phyloP scores from a whole-genome alignment of 345 rosid genomes.

The Toxicodendron radicans region DNA sequence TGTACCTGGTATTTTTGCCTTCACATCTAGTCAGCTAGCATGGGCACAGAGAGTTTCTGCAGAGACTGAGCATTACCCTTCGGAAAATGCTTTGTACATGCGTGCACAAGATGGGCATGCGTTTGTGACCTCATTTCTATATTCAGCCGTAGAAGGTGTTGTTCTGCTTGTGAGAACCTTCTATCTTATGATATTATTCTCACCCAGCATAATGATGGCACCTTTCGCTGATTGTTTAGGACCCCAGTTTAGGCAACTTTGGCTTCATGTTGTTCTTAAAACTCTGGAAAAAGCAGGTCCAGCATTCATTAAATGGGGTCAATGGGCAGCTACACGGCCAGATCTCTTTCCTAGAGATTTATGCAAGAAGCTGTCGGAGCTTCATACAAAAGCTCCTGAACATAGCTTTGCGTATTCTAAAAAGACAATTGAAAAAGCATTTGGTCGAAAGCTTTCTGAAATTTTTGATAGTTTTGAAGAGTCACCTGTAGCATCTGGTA shows the following conservation, averaged over 20 bases:
- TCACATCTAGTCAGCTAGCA: slow-evolving; percentile 55
- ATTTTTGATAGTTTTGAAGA: slow-evolving; percentile 90
- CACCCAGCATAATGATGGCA: slow-evolving; percentile 78
- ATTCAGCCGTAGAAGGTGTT: slow-evolving; percentile 53
- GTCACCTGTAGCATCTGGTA: slow-evolving; percentile 93
- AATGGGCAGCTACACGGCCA: slow-evolving; percentile 98
- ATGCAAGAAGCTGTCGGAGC: slow-evolving; percentile 85
- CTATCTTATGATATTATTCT: slow-evolving; percentile 63
- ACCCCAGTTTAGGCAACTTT: slow-evolving; percentile 51
- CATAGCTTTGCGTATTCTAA: slow-evolving; percentile 87
- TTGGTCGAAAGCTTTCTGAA: slow-evolving; percentile 84
- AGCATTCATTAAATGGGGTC: slow-evolving; percentile 98
- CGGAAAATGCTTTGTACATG: slow-evolving; percentile 49
- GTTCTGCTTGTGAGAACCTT: slow-evolving; percentile 67
- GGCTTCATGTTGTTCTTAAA: slow-evolving; percentile 72
- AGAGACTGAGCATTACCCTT: slow-evolving; percentile 45
- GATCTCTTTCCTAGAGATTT: slow-evolving; percentile 90
- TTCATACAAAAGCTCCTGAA: slow-evolving; percentile 87
- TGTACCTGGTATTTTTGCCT: slow-evolving; percentile 60
- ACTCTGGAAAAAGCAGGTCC: slow-evolving; percentile 91
- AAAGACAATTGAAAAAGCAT: slow-evolving; percentile 77
- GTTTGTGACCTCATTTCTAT: slow-evolving; percentile 44
- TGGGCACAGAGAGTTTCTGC: slow-evolving; percentile 52
- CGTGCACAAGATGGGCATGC: slow-evolving; percentile 65
- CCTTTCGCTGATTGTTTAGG: slow-evolving; percentile 67